phyloP scores from a whole-genome alignment of 352 stramenopile species.

The Globisporangium alternatum region DNA sequence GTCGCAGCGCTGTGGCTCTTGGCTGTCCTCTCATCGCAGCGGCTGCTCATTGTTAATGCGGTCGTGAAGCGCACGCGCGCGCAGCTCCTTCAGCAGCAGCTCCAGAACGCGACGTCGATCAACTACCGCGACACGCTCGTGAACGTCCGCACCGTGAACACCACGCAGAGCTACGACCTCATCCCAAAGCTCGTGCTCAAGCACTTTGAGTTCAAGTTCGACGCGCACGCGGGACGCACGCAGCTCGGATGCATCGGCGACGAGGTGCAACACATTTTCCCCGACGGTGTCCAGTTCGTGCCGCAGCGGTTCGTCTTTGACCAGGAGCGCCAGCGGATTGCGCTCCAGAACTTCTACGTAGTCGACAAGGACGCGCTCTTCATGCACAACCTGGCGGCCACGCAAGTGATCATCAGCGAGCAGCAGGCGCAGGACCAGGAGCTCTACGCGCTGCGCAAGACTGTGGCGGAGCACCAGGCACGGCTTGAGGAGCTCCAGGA shows the following conservation, averaged over 20 bases:
- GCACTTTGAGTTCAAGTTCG: constrained; percentile 80
- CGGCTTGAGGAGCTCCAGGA: constrained; percentile 38
- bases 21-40: neutral
- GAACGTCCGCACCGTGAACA: constrained; percentile 42
- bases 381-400: constrained; percentile 90
- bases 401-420: constrained; percentile 74
- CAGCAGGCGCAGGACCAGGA: constrained; percentile 26
- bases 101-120: constrained; percentile 10
- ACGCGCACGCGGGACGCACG: constrained; percentile 58
- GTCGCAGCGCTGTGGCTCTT: neutral
- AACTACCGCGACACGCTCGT: constrained; percentile 47
- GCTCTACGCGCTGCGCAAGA: constrained; percentile 27
- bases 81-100: constrained; percentile 14
- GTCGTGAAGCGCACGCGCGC: constrained; percentile 16
- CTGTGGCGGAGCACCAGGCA: constrained; percentile 29
- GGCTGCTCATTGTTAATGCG: neutral
- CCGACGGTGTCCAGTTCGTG: constrained; percentile 70
- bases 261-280: constrained; percentile 52
- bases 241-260: constrained; percentile 72
- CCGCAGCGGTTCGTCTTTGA: constrained; percentile 56
- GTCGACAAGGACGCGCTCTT: constrained; percentile 90
- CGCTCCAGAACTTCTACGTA: constrained; percentile 79
- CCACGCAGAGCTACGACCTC: constrained; percentile 42
- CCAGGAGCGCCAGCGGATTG: constrained; percentile 46
- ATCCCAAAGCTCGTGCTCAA: constrained; percentile 52